Evolutionary conservation across 1,284 basidiomycete species (phyloP), one percentile per base, ranked within the genome.

Genomic region (Lignosus rhinocerotis): DNA sequence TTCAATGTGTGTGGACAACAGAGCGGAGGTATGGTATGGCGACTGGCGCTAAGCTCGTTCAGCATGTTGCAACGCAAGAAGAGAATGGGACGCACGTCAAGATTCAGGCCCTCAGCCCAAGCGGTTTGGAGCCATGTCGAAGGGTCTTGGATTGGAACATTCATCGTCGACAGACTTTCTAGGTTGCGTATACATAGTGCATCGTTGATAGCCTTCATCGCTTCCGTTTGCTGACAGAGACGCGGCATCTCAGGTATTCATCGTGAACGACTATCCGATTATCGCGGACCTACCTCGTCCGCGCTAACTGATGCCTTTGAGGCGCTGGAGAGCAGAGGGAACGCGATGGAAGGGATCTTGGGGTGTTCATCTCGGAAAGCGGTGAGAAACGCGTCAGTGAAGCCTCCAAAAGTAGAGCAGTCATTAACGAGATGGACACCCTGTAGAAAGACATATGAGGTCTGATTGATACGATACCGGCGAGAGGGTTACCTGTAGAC

Each of bases 361-460:
- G 76, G 68, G 60, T 83, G 80, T 63, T 91, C 88, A 64, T 91
- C 90, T 21, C 80, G 80, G 59, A 90, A 79, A 1, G 78, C 69
- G 4, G 78, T 76, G 34, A 92, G 71, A 48, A 92, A 78, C 2
- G 81, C 75, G 55, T 78, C 64, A 3, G 79, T 80, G 68, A 92
- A 90, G 4, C 82, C 78, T 1, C 88, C 90, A 62, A 90, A 91
- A 0, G 74, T 78, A 0, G 77, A 69, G 11, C 79, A 81, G 60
- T 92, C 88, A 62, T 82, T 81, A 39, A 81, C 79, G 42, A 88
- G 67, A 74, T 92, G 88, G 21, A 90, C 64, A 11, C 90, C 89
- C 87, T 91, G 63, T 16, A n/a, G 2, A 17, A 14, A 12, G 11
- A 39, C 36, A 34, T 32, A 30, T 4, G n/a, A 53, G 21, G 49